These are phyloP conservation scores for Vaccinium darrowii DNA, from an alignment of 148 eudicot species.

Conservation along the genomic window DNA sequence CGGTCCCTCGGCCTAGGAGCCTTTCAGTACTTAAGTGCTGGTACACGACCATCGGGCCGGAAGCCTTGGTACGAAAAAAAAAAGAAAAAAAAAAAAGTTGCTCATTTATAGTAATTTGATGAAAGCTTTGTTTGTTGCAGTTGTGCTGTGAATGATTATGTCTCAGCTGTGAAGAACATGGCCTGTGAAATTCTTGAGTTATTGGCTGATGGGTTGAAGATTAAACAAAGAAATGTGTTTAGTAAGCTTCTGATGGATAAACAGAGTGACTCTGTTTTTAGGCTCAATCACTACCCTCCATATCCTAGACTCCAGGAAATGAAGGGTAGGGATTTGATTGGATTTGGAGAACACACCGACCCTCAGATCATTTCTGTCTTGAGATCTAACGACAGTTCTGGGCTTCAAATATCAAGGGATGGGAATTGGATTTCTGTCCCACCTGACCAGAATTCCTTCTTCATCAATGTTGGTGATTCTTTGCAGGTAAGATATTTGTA, in stretches of 20 bases:
- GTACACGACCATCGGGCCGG: neutral
- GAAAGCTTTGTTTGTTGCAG: slow-evolving; percentile 17
- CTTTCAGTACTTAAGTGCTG: neutral
- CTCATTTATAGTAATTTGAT: neutral
- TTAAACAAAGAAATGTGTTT: slow-evolving; percentile 37
- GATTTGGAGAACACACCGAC: slow-evolving; percentile 60
- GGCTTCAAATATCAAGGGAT: slow-evolving; percentile 47
- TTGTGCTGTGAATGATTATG: slow-evolving; percentile 35
- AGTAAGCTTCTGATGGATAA: slow-evolving; percentile 49
- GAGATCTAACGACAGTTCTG: slow-evolving; percentile 51
- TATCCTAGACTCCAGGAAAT: slow-evolving; percentile 23
- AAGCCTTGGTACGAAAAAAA: neutral
- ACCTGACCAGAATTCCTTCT: slow-evolving; percentile 49
- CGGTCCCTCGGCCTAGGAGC: neutral
- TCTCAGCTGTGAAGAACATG: slow-evolving; percentile 46
- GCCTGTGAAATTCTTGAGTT: slow-evolving; percentile 48
- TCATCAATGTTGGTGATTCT: slow-evolving; percentile 60
- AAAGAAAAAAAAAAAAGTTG: too few species aligned
- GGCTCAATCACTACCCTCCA: slow-evolving; percentile 58
- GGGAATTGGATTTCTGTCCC: slow-evolving; percentile 49
- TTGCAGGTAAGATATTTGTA: slow-evolving; percentile 33
- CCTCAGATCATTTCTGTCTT: slow-evolving; percentile 54
- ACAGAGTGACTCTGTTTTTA: slow-evolving; percentile 55
- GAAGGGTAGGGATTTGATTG: slow-evolving; percentile 34
- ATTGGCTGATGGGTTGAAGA: slow-evolving; percentile 48